A percentile compares a stretch with the other conserved stretches of the same genome.
Evolutionary conservation across 208 protist genomes (phyloP).

Genomic region (Histomonas meleagridis): DNA sequence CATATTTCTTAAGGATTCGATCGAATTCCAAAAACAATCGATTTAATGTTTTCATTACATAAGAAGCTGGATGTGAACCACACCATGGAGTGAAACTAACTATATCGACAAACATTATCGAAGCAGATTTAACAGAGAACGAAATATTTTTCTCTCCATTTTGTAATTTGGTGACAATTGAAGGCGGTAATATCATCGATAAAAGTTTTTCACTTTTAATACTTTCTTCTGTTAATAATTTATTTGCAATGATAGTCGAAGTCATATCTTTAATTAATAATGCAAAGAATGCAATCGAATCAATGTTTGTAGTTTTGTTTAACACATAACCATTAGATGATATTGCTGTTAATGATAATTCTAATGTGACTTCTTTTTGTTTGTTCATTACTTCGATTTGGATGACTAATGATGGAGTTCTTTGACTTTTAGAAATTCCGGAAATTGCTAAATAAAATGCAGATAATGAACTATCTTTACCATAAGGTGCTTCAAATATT

Average conservation of each 20-base stretch:
- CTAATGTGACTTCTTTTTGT: neutral
- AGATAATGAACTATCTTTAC: neutral
- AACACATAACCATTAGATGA: neutral
- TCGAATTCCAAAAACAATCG: neutral
- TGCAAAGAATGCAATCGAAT: neutral
- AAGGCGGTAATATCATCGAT: neutral
- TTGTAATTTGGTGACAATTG: neutral
- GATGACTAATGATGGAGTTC: neutral
- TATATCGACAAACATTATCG: constrained; percentile 24
- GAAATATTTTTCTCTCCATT: neutral
- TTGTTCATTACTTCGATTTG: neutral
- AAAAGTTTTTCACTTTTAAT: neutral
- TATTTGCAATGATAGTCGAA: neutral
- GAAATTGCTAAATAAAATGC: neutral
- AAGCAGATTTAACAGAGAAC: neutral
- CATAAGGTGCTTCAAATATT: neutral
- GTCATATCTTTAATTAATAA: constrained; percentile 14
- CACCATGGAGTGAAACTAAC: constrained; percentile 23
- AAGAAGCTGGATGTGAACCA: neutral
- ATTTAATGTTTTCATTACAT: constrained; percentile 12
- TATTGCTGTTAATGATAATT: neutral
- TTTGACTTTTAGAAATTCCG: no score
- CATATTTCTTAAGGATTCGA: neutral
- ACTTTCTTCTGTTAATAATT: neutral
- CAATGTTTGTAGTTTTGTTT: neutral